Evolutionary conservation across 331 rosid genomes (phyloP), one percentile per base, ranked within the genome.

Genomic region (Acacia pycnantha): DNA sequence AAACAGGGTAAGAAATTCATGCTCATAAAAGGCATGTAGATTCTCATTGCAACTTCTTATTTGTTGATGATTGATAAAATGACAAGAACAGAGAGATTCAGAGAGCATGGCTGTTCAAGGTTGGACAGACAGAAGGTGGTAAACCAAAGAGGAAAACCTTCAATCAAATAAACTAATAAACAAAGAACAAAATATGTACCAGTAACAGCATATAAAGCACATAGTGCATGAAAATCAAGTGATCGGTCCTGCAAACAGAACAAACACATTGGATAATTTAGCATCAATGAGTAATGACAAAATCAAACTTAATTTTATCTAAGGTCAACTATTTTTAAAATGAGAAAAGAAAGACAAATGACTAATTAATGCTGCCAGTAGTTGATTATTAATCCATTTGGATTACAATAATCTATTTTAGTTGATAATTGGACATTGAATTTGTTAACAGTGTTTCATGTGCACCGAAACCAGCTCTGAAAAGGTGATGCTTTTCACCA

Each of bases 181-280:
- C 12, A 56, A 44, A 59, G 74, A 62, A 81, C 53, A 77, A 29
- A 82, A 77, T 68, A 14, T 43, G 80, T 92, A 92, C 97, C 97
- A 4, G 97, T 92, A 46, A 92, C 90, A 78, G 97, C 94, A 76
- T 92, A 92, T 22, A 92, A 89, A 53, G 97, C 97, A 80, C 97
- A 92, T 35, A 92, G 82, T 64, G 85, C 88, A 12, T 81, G 84
- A 73, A 92, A 92, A 85, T 92, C 95, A 9, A 92, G 93, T 68
- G 97, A 92, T 22, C 97, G 90, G 81, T 92, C 97, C 97, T 92
- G 97, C 68, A 78, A 69, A 69, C 53, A 84, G 29, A 72, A 62
- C 22, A 82, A 80, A 40, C 68, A 33, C n/a, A 73, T 84, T 69
- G 82, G 76, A 76, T 64, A 74, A 83, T 71, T 54, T 46, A 68